phyloP scores from a whole-genome alignment of 2,329 filamentous ascomycete species.

The Colletotrichum ledebouriae region DNA sequence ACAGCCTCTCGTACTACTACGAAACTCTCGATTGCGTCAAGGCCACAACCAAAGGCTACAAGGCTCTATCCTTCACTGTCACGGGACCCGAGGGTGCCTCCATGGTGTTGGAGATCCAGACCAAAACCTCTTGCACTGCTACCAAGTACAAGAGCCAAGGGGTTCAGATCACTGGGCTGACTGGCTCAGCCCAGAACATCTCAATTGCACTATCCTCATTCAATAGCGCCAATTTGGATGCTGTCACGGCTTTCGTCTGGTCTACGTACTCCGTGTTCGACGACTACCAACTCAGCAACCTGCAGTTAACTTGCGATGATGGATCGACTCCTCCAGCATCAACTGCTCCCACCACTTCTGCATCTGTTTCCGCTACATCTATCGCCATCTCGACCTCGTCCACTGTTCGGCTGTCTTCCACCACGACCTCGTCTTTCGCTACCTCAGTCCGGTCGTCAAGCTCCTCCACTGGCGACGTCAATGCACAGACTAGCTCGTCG shows the following conservation, averaged over 20 bases:
- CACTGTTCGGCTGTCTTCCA: neutral
- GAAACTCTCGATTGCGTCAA: conserved; percentile 64
- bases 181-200: conserved; percentile 63
- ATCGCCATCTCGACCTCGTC: neutral
- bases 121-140: conserved; percentile 59
- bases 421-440: neutral
- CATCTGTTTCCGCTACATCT: neutral
- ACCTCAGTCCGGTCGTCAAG: conserved; percentile 9
- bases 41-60: conserved; percentile 60
- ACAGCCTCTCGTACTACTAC: conserved; percentile 65
- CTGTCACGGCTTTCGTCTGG: conserved; percentile 35
- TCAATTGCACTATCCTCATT: conserved; percentile 60
- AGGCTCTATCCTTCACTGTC: conserved; percentile 53
- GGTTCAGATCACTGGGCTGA: conserved; percentile 59
- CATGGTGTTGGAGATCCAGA: conserved; percentile 45
- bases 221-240: conserved; percentile 24
- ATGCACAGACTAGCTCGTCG: neutral
- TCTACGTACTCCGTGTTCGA: conserved; percentile 31
- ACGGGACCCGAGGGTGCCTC: conserved; percentile 43
- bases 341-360: neutral
- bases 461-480: neutral
- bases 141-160: conserved; percentile 59
- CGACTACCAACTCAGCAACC: conserved; percentile 27
- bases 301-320: conserved; percentile 29
- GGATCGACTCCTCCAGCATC: neutral